Base-by-base conservation (phyloP, 441 rosid genomes). In the Corymbia citriodora region DNA sequence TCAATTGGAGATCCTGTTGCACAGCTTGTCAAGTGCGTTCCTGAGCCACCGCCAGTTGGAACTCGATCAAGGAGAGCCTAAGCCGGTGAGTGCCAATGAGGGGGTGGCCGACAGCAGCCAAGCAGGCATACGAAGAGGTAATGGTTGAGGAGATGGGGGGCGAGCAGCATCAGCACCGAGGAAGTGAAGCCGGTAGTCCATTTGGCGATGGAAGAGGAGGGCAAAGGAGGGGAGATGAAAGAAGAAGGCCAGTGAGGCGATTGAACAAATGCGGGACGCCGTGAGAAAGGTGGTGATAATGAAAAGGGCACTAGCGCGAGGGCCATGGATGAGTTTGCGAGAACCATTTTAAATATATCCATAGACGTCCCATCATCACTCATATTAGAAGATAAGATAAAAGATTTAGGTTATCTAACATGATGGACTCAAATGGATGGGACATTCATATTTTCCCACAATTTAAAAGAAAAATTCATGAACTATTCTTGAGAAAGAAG, bases 271-370 rank as follows among this genome's bases (percentile, higher is more conserved):
- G 91, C 59, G 65, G 90, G 91, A 90, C n/a, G 91, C 91, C 1
- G 83, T 81, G 31, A 57, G n/a, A 33, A 90, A 91, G 88, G 29
- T 18, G 17, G 74, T 65, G 91, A 87, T 14, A 88, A 89, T 57
- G 70, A 87, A 49, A 63, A 90, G 55, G 92, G 90, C 36, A 87
- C 90, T 5, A 91, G 91, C 4, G 4, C 87, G 36, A 87, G 19
- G 55, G 91, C 91, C 36, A 88, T 87, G 48, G 92, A 89, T 29
- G 87, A 91, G 29, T 88, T 86, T 48, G 21, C 15, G 74, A 68
- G 40, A 5, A 68, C 11, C 36, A 31, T 68, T 15, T 8, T 16
- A 68, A 10, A 18, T 15, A 18, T n/a, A 19, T 68, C 21, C 21
- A 15, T 31, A 68, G 31, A 63, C 1, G 1, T 15, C 27, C 2